Percentiles rank a stretch among this genome's conserved stretches.
These are phyloP conservation scores for Erigeron canadensis DNA, from an alignment of 129 eudicot genomes.

Conservation along the genomic window DNA sequence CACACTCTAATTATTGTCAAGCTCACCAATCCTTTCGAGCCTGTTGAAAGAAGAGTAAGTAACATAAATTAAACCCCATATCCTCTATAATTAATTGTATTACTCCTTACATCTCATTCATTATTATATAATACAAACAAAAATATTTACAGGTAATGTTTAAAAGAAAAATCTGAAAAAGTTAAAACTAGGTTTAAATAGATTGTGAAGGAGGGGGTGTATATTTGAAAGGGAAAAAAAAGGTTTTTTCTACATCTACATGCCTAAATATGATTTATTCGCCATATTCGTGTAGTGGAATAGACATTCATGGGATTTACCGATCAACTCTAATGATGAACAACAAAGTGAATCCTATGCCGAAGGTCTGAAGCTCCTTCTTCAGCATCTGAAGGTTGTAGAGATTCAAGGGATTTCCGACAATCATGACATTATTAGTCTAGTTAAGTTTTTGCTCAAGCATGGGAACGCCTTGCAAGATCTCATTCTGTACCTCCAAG, in stretches of 20 bases:
- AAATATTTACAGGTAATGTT: too few relatives aligned
- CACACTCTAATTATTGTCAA: conserved; percentile 47
- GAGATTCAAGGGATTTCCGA: conserved; percentile 55
- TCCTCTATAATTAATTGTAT: too few relatives aligned
- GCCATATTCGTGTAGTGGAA: conserved; percentile 44
- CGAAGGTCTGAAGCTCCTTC: conserved; percentile 47
- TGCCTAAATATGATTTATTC: conserved; percentile 10
- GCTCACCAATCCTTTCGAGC: conserved; percentile 23
- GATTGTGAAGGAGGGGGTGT: too few relatives aligned
- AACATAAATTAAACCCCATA: background rate
- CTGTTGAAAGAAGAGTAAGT: conserved; percentile 49
- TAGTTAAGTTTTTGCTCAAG: conserved; percentile 63
- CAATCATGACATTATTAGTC: conserved; percentile 39
- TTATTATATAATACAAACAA: too few relatives aligned
- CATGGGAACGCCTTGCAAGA: conserved; percentile 65
- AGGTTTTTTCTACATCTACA: background rate
- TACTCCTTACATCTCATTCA: too few relatives aligned
- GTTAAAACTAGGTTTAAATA: too few relatives aligned
- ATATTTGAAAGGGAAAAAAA: too few relatives aligned
- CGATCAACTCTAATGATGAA: conserved; percentile 42
- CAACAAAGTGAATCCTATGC: conserved; percentile 53
- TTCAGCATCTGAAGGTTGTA: conserved; percentile 50
- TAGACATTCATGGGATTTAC: conserved; percentile 39
- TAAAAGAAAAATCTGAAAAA: too few relatives aligned
- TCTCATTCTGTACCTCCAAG: conserved; percentile 39